Evolutionary conservation across 2,329 filamentous ascomycete genomes (phyloP).

Genomic region (Exserohilum turcica): DNA sequence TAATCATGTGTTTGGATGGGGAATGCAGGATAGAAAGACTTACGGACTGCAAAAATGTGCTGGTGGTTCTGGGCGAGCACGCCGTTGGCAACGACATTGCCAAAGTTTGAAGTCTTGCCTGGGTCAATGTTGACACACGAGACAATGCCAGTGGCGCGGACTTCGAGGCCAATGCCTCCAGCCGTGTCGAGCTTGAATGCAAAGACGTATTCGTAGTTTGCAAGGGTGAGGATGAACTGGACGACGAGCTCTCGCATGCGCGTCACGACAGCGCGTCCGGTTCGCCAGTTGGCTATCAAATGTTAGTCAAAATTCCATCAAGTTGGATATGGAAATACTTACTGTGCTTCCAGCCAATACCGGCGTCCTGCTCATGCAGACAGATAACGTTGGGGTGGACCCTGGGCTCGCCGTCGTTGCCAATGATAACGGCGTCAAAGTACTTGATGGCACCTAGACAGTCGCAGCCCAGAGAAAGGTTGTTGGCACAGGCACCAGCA

Average conservation of each 20-base stretch:
- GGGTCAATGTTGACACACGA: slow-evolving; percentile 65
- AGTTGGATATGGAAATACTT: neutral
- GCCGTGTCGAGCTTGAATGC: slow-evolving; percentile 68
- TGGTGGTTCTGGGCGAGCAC: slow-evolving; percentile 72
- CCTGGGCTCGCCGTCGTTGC: slow-evolving; percentile 60
- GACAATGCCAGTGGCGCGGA: slow-evolving; percentile 69
- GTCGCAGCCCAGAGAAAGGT: slow-evolving; percentile 69
- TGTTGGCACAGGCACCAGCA: slow-evolving; percentile 69
- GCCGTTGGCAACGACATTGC: slow-evolving; percentile 67
- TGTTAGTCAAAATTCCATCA: neutral
- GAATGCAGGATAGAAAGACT: too few species aligned
- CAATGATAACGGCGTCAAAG: slow-evolving; percentile 62
- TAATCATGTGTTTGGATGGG: too few species aligned
- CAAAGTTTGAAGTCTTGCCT: slow-evolving; percentile 59
- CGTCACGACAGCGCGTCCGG: slow-evolving; percentile 64
- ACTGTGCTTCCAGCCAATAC: slow-evolving; percentile 55
- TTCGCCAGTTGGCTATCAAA: slow-evolving; percentile 61
- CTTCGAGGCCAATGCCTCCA: slow-evolving; percentile 65
- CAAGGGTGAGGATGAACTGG: slow-evolving; percentile 70
- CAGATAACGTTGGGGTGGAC: slow-evolving; percentile 66
- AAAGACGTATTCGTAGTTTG: slow-evolving; percentile 74
- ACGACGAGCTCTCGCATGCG: slow-evolving; percentile 67
- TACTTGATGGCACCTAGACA: slow-evolving; percentile 72
- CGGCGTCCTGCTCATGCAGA: slow-evolving; percentile 71
- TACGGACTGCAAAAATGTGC: slow-evolving; percentile 63